These are phyloP conservation scores for Penicillium soppii DNA, from an alignment of 495 filamentous ascomycete species.

Conservation along the genomic window DNA sequence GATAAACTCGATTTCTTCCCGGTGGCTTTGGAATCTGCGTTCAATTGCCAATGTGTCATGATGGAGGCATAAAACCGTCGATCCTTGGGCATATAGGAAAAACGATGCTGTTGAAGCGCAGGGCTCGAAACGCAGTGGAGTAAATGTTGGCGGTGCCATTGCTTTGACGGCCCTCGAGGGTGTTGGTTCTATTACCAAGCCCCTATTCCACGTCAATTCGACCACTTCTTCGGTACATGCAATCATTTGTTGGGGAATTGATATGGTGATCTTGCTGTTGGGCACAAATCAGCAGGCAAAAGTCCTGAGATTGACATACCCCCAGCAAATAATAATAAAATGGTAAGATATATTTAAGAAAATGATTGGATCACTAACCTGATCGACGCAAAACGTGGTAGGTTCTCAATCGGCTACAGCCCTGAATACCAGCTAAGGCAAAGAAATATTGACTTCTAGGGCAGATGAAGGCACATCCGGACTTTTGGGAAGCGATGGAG, in stretches of 20 bases:
- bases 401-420: slow-evolving; percentile 23
- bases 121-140: slow-evolving; percentile 68
- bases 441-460: slow-evolving; percentile 12
- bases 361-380: slow-evolving; percentile 18
- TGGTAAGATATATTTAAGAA: not conserved
- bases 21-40: slow-evolving; percentile 79
- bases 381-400: slow-evolving; percentile 10
- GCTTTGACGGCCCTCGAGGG: slow-evolving; percentile 23
- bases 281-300: not conserved
- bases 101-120: slow-evolving; percentile 84
- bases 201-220: slow-evolving; percentile 36
- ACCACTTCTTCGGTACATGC: slow-evolving; percentile 19
- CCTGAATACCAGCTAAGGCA: slow-evolving; percentile 19
- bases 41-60: slow-evolving; percentile 92
- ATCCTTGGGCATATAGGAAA: slow-evolving; percentile 82
- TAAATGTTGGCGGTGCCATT: slow-evolving; percentile 45
- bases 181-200: slow-evolving; percentile 22
- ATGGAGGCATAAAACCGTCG: slow-evolving; percentile 74
- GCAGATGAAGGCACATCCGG: slow-evolving; percentile 22
- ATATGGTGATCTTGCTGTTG: not conserved
- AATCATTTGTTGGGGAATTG: not conserved
- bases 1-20: slow-evolving; percentile 77
- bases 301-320: slow-evolving; percentile 1
- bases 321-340: not conserved
- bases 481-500: slow-evolving; percentile 7